These are phyloP conservation scores for Eucalyptus marginata DNA, from an alignment of 345 rosid genomes.

Conservation along the genomic window DNA sequence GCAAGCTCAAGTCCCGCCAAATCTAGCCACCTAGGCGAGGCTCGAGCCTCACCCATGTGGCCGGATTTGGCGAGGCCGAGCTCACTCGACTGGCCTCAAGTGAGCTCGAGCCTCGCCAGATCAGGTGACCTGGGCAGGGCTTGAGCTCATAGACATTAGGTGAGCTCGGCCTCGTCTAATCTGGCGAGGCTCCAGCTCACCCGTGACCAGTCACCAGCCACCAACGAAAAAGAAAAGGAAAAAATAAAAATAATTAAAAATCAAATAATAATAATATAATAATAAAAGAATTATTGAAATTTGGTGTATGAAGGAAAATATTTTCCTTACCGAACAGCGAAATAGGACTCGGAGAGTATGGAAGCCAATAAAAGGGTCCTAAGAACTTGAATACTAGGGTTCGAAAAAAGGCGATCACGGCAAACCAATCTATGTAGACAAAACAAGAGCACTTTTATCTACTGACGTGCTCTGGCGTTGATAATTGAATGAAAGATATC, in stretches of 20 bases:
- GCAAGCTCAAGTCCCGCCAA: rapidly evolving
- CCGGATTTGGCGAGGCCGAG: rapidly evolving
- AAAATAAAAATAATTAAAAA: rapidly evolving
- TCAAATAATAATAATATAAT: too few relatives aligned
- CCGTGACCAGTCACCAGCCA: rapidly evolving
- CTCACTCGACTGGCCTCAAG: rapidly evolving
- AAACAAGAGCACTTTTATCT: too few relatives aligned
- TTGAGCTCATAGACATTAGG: rapidly evolving
- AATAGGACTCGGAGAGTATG: not conserved
- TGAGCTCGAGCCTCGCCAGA: rapidly evolving
- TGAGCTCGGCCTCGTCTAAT: too few relatives aligned
- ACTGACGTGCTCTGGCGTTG: not conserved
- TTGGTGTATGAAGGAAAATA: too few relatives aligned
- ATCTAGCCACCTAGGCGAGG: too few relatives aligned
- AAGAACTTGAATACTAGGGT: not conserved
- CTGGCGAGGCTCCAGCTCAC: rapidly evolving
- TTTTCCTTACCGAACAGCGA: rapidly evolving
- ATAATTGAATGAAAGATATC: not conserved
- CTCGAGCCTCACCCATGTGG: too few relatives aligned
- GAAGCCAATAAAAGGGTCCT: not conserved
- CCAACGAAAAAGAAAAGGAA: too few relatives aligned
- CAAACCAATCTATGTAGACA: too few relatives aligned
- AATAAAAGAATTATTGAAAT: too few relatives aligned
- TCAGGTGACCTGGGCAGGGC: rapidly evolving
- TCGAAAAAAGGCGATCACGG: too few relatives aligned